Conservation (phyloP, 192 early-diverging fungal species). For the Backusella tuberculispora region DNA sequence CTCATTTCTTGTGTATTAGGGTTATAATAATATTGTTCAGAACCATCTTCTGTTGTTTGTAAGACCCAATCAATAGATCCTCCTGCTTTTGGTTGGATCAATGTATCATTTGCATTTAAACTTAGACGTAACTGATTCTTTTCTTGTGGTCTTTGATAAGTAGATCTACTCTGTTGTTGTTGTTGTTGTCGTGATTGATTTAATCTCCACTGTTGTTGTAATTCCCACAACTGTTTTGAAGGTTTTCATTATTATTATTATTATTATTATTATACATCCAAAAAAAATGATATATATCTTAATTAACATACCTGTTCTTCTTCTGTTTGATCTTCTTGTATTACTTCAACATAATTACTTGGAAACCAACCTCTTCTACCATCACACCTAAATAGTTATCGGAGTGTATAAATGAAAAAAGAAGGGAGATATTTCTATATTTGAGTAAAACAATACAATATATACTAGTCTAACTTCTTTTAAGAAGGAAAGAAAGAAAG, state of each 20-base stretch:
- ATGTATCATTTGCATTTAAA: slow-evolving; percentile 7
- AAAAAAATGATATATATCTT: background rate
- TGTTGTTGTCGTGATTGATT: background rate
- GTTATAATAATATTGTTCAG: slow-evolving; percentile 48
- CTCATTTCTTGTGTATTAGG: slow-evolving; percentile 47
- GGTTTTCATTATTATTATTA: background rate
- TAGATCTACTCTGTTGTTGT: background rate
- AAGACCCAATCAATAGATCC: slow-evolving; percentile 19
- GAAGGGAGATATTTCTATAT: slow-evolving; percentile 1
- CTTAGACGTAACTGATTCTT: slow-evolving; percentile 11
- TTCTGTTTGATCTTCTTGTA: slow-evolving; percentile 24
- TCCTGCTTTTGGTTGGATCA: background rate
- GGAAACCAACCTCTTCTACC: slow-evolving; percentile 90
- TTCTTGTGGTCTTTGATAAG: background rate
- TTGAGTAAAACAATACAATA: background rate
- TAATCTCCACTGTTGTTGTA: slow-evolving; percentile 19
- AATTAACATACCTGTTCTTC: slow-evolving; percentile 8
- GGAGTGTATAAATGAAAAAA: background rate
- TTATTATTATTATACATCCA: background rate
- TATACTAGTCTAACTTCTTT: background rate
- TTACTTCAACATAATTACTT: slow-evolving; percentile 77
- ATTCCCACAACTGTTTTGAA: slow-evolving; percentile 13
- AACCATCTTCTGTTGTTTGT: slow-evolving; percentile 50
- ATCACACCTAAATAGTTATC: slow-evolving; percentile 47
- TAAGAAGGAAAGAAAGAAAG: background rate